phyloP scores from a whole-genome alignment of 208 protist species.

The Phytomonas sp. region DNA sequence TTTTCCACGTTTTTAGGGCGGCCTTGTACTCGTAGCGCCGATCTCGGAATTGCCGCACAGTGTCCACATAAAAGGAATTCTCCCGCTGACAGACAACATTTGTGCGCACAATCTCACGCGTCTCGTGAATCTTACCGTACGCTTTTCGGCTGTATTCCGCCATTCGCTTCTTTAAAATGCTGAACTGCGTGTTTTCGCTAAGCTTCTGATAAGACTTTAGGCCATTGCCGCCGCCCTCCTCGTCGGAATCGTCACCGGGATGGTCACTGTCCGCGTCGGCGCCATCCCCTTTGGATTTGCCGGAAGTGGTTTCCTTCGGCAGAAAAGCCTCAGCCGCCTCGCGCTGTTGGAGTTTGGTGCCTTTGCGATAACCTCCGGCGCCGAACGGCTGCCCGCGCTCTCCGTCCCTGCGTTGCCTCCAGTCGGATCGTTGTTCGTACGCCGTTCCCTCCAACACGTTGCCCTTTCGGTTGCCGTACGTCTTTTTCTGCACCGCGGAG shows the following conservation, averaged over 20 bases:
- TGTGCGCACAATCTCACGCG: constrained; percentile 75
- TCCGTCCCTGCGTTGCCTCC: neutral
- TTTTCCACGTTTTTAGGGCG: constrained; percentile 94
- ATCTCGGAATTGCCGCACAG: constrained; percentile 98
- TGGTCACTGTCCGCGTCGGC: constrained; percentile 14
- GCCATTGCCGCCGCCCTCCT: constrained; percentile 43
- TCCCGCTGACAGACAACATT: constrained; percentile 99
- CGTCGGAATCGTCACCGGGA: constrained; percentile 15
- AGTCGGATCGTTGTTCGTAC: constrained; percentile 66
- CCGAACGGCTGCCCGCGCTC: neutral
- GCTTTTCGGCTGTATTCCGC: constrained; percentile 95
- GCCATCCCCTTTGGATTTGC: constrained; percentile 15
- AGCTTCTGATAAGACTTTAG: constrained; percentile 79
- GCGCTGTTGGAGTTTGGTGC: constrained; percentile 41
- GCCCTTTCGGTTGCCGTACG: constrained; percentile 85
- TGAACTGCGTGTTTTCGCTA: constrained; percentile 87
- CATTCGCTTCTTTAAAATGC: constrained; percentile 93
- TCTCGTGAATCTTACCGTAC: constrained; percentile 96
- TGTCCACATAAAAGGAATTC: constrained; percentile 99
- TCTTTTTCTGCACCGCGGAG: constrained; percentile 85
- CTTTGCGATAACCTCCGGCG: constrained; percentile 48
- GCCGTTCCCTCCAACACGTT: constrained; percentile 86
- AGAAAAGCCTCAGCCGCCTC: constrained; percentile 56
- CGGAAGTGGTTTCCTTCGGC: neutral
- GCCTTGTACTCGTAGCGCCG: constrained; percentile 99